Base-by-base conservation (phyloP, 2,329 filamentous ascomycete species). In the Pyricularia pennisetigena region DNA sequence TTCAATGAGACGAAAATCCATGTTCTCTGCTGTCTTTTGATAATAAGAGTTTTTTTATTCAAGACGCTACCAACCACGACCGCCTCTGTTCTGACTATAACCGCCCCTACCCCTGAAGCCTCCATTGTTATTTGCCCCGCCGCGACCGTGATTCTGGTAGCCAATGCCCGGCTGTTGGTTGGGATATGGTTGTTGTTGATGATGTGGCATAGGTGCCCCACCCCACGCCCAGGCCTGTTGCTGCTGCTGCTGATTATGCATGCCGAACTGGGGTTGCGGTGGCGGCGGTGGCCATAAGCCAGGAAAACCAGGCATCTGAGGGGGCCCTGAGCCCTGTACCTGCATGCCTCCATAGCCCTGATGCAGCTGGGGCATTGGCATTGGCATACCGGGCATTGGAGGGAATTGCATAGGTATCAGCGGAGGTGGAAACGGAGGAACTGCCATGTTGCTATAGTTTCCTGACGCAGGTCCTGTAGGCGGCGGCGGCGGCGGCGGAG, bases 241-340 rank as follows among this genome's bases (percentile, higher is more conserved):
- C 57, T 49, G 49, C 49, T 59, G 65, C n/a, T 59, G 65, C 16
- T 67, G 66, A 63, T 26, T 54, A 61, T 26, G 30, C 16, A 35
- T 26, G n/a, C 35, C 12, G 29, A 32, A 30, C 35, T 29, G 67
- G 4, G 64, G 49, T n/a, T 75, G 76, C 6, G 80, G 78, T 8
- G 79, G 78, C 3, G 78, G 74, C 7, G 76, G 76, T 8, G 77
- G 80, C 80, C 81, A 83, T 12, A 77, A 75, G 2, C 80, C 80
- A 65, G 77, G 75, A 67, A 79, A 82, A 5, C 79, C 78, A 16
- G 72, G 71, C 10, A 79, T 79, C 0, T 76, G 78, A 6, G 77
- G 79, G 9, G 57, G n/a, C 16, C 16, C 23, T 3, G 24, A 61
- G n/a, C 57, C 57, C 4, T 78, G 78, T 1, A 76, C 74, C n/a